These are phyloP conservation scores for Globisporangium sylvaticum DNA, from an alignment of 352 stramenopile genomes.

Conservation along the genomic window DNA sequence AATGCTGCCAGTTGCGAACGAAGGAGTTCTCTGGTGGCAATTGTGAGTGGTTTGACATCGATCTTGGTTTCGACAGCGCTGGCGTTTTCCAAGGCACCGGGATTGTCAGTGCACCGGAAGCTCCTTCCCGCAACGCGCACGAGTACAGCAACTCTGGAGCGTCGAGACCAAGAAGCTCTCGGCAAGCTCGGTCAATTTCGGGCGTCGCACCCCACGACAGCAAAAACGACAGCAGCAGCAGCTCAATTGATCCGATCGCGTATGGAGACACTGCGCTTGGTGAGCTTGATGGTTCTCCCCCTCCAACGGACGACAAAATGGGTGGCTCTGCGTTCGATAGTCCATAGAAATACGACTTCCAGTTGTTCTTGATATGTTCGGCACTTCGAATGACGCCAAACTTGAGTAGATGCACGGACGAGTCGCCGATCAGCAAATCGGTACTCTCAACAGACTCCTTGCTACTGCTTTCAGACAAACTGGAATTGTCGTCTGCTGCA, in stretches of 20 bases:
- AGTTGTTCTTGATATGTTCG: conserved; percentile 65
- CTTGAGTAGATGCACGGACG: conserved; percentile 55
- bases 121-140: conserved; percentile 54
- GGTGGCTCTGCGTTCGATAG: conserved; percentile 17
- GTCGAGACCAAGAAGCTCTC: conserved; percentile 49
- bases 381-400: conserved; percentile 64
- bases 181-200: conserved; percentile 65
- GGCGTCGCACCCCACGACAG: conserved; percentile 69
- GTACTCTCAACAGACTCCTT: conserved; percentile 36
- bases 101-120: conserved; percentile 61
- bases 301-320: not conserved
- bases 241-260: conserved; percentile 62
- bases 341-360: conserved; percentile 55
- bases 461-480: conserved; percentile 22
- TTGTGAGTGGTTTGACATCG: conserved; percentile 12
- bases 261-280: conserved; percentile 35
- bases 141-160: conserved; percentile 51
- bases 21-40: conserved; percentile 31
- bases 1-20: conserved; percentile 71
- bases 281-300: not conserved
- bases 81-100: conserved; percentile 53
- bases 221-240: conserved; percentile 67
- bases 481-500: conserved; percentile 9
- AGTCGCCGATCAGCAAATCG: conserved; percentile 49
- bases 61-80: not conserved